Evolutionary conservation across 768 basidiomycete species (phyloP).

Genomic region (Mrakia frigida): DNA sequence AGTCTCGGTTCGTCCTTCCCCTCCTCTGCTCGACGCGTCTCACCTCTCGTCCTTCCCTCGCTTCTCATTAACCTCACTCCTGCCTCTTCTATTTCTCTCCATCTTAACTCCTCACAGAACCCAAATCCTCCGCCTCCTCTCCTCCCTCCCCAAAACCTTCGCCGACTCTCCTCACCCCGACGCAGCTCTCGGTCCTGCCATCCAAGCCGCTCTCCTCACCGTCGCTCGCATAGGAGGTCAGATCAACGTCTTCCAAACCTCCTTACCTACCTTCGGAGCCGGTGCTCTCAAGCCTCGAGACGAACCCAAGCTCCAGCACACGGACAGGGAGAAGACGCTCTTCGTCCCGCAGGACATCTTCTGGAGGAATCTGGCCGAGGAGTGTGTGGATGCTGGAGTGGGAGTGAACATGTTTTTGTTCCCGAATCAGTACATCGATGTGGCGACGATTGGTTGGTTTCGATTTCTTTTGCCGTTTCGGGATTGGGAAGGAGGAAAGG

Average conservation of each 20-base stretch:
- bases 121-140: constrained; percentile 17
- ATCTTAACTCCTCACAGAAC: too few relatives aligned
- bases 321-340: constrained; percentile 77
- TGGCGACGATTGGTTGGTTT: constrained; percentile 71
- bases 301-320: constrained; percentile 67
- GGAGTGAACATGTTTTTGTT: constrained; percentile 86
- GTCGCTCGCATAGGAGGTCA: constrained; percentile 46
- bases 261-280: constrained; percentile 39
- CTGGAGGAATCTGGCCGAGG: constrained; percentile 80
- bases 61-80: background rate
- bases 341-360: constrained; percentile 63
- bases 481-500: too few relatives aligned
- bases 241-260: constrained; percentile 42
- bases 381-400: constrained; percentile 81
- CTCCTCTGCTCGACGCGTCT: background rate
- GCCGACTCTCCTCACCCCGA: constrained; percentile 40
- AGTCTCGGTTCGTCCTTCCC: constrained; percentile 57
- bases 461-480: too few relatives aligned
- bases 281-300: constrained; percentile 48
- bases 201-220: constrained; percentile 65
- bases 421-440: constrained; percentile 70
- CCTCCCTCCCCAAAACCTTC: constrained; percentile 57
- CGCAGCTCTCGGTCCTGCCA: constrained; percentile 66
- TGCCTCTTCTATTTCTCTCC: background rate
- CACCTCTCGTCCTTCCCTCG: background rate